A percentile compares a stretch with the other conserved stretches of the same genome.
Evolutionary conservation across 495 filamentous ascomycete genomes (phyloP).

Genomic region (Xylaria acuta): DNA sequence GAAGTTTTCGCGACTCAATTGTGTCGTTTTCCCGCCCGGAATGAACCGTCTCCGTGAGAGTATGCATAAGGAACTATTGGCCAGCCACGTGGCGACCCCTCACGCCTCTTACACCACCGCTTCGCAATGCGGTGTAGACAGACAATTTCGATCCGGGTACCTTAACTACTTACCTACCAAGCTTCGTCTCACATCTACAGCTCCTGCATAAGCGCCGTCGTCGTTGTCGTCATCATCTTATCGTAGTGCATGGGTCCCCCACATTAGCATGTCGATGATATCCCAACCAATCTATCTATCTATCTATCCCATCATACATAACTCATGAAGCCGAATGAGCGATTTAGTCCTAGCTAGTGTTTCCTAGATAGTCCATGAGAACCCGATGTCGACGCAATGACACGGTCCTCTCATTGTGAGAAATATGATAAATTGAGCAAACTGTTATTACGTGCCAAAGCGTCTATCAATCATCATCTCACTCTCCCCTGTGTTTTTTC

Average conservation of each 20-base stretch:
- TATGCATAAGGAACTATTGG: neutral
- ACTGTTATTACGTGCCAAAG: neutral
- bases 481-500: neutral
- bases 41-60: neutral
- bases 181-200: neutral
- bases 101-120: neutral
- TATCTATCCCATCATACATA: conserved; percentile 9
- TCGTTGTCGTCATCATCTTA: conserved; percentile 9
- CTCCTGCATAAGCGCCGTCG: conserved; percentile 9
- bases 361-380: neutral
- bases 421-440: conserved; percentile 3
- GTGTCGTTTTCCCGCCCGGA: neutral
- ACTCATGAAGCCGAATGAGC: neutral
- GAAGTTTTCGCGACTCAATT: neutral
- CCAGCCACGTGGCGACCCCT: neutral
- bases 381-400: neutral
- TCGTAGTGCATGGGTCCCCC: neutral
- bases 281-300: conserved; percentile 1
- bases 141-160: neutral
- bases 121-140: neutral
- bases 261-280: conserved; percentile 10
- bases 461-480: neutral
- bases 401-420: neutral
- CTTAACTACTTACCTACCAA: neutral
- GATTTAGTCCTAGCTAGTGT: neutral